phyloP scores from a whole-genome alignment of 2,329 filamentous ascomycete genomes.

The Pestalotiopsis sp. region DNA sequence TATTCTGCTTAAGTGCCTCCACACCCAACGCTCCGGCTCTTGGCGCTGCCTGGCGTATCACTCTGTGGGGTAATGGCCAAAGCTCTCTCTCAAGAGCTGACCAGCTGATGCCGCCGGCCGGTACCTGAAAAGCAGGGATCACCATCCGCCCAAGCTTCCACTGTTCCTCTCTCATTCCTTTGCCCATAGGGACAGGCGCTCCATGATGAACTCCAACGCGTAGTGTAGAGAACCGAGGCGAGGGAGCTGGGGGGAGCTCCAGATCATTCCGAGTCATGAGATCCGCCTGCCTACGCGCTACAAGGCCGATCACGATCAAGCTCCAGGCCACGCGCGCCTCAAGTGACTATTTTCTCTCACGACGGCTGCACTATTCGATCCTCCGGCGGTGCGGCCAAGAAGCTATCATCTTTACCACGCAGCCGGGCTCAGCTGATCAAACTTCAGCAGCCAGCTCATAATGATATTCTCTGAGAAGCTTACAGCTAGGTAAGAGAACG shows the following conservation, averaged over 20 bases:
- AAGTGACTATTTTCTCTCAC: not conserved
- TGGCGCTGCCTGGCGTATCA: not conserved
- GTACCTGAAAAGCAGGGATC: conserved; percentile 5
- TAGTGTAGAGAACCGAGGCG: not conserved
- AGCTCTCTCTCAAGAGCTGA: not conserved
- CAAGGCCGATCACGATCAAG: not conserved
- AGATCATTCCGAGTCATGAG: not conserved
- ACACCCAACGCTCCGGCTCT: conserved; percentile 1
- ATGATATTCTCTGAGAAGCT: not conserved
- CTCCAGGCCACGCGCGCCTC: not conserved
- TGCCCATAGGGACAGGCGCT: not conserved
- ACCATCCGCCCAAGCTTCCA: not conserved
- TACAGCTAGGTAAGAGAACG: not conserved
- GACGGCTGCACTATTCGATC: not conserved
- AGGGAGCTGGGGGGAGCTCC: not conserved
- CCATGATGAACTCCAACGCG: not conserved
- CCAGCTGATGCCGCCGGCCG: conserved; percentile 3
- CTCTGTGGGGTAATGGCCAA: conserved; percentile 4
- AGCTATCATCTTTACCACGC: not conserved
- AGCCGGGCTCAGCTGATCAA: not conserved
- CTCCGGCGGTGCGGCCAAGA: not conserved
- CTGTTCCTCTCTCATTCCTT: not conserved
- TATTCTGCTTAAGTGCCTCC: not conserved
- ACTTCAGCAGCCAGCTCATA: not conserved
- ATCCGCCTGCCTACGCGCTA: not conserved